phyloP scores from a whole-genome alignment of 225 moss, liverwort and hornwort genomes.

The Rhytidiadelphus loreus region DNA sequence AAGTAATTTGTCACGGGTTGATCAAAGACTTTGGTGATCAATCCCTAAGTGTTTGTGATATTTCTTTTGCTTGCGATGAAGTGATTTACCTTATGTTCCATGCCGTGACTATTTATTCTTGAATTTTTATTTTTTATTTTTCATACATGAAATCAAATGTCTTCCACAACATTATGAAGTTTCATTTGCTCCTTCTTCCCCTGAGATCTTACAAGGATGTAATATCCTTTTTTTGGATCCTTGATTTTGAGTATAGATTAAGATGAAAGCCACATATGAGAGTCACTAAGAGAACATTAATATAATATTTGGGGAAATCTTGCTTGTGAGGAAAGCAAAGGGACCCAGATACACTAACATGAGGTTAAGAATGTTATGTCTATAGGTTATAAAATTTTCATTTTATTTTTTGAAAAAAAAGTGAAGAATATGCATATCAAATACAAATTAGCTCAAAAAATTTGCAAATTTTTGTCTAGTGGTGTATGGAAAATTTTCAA shows the following conservation, averaged over 20 bases:
- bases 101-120: too few relatives aligned
- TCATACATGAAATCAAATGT: not conserved
- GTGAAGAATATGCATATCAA: not conserved
- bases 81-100: not conserved
- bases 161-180: not conserved
- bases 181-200: fast-evolving
- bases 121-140: not conserved
- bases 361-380: too few relatives aligned
- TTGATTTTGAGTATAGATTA: too few relatives aligned
- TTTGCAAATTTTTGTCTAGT: fast-evolving
- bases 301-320: not conserved
- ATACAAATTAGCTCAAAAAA: not conserved
- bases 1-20: not conserved
- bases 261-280: too few relatives aligned
- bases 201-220: too few relatives aligned
- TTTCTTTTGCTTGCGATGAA: not conserved
- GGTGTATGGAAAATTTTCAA: not conserved
- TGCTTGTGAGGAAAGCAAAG: too few relatives aligned
- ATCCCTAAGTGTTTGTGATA: not conserved
- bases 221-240: too few relatives aligned
- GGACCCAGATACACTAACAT: too few relatives aligned
- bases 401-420: not conserved
- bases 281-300: fast-evolving
- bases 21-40: not conserved
- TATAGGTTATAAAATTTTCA: too few relatives aligned